Conservation (phyloP, 2,329 filamentous ascomycete genomes). For the Colletotrichum euphorbiae region DNA sequence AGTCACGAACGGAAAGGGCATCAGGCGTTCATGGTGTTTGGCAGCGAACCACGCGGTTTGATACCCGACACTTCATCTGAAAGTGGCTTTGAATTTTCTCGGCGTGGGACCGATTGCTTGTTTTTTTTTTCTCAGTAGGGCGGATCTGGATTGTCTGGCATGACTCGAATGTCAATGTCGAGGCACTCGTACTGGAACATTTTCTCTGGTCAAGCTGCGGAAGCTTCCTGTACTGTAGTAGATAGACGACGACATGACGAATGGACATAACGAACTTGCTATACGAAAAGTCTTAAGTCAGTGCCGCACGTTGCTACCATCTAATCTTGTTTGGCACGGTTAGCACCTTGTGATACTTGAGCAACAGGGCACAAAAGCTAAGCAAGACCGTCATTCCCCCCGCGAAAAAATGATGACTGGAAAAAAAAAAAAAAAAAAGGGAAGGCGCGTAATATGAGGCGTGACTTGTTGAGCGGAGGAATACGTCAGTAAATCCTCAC, state of each 20-base stretch:
- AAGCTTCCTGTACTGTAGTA: slow-evolving; percentile 33
- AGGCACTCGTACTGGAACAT: background rate
- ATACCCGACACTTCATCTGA: slow-evolving; percentile 39
- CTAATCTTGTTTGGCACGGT: background rate
- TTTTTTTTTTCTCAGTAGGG: slow-evolving; percentile 22
- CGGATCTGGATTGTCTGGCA: slow-evolving; percentile 20
- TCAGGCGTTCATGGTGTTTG: slow-evolving; percentile 38
- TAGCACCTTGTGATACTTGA: slow-evolving; percentile 1
- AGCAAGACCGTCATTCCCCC: too few relatives aligned
- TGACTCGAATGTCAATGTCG: slow-evolving; percentile 15
- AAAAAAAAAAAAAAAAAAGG: too few relatives aligned
- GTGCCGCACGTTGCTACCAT: background rate
- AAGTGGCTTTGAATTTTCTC: slow-evolving; percentile 32
- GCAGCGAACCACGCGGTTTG: slow-evolving; percentile 40
- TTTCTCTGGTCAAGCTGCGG: background rate
- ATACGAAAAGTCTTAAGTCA: background rate
- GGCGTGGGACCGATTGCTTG: background rate
- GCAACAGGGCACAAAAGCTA: background rate
- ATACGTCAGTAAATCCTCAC: background rate
- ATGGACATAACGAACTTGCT: slow-evolving; percentile 29
- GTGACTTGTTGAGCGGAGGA: background rate
- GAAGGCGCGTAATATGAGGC: background rate
- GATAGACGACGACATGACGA: slow-evolving; percentile 38
- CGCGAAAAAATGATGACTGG: too few relatives aligned
- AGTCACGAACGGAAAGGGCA: slow-evolving; percentile 28